Evolutionary conservation across 1,284 basidiomycete genomes (phyloP).

Genomic region (Ganoderma sinense): DNA sequence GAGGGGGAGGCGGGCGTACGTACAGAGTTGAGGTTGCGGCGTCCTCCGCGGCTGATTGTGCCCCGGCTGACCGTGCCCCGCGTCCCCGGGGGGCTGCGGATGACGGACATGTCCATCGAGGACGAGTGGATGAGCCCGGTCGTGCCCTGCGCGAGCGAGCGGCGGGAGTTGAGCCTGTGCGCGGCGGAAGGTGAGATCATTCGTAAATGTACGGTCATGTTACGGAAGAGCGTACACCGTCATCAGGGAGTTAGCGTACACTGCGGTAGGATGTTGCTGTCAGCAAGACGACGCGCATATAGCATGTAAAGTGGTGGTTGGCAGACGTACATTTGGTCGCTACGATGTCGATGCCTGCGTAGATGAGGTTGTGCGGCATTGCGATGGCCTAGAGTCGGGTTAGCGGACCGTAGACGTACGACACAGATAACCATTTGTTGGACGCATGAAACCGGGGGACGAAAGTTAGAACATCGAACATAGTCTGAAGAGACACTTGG

Average conservation of each 20-base stretch:
- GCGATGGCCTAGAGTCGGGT: slow-evolving; percentile 18
- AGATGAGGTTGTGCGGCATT: slow-evolving; percentile 28
- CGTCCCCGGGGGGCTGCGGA: background rate
- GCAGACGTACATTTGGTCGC: slow-evolving; percentile 22
- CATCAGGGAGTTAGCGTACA: slow-evolving; percentile 28
- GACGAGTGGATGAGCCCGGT: slow-evolving; percentile 14
- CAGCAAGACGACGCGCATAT: background rate
- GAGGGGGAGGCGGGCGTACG: background rate
- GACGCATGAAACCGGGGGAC: background rate
- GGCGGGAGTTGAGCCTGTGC: slow-evolving; percentile 25
- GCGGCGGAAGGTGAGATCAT: background rate
- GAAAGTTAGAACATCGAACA: background rate
- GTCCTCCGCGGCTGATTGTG: background rate
- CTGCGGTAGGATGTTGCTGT: slow-evolving; percentile 5
- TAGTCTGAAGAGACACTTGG: background rate
- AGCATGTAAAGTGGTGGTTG: too few relatives aligned
- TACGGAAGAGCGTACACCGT: slow-evolving; percentile 18
- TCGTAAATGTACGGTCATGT: background rate
- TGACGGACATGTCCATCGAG: slow-evolving; percentile 21
- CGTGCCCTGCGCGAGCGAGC: slow-evolving; percentile 13
- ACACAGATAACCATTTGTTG: background rate
- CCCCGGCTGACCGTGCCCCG: background rate
- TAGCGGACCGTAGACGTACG: background rate
- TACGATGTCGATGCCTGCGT: slow-evolving; percentile 25
- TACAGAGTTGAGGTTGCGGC: background rate